Evolutionary conservation across 345 rosid genomes (phyloP), one percentile per base, ranked within the genome.

Genomic region (Lumnitzera racemosa): DNA sequence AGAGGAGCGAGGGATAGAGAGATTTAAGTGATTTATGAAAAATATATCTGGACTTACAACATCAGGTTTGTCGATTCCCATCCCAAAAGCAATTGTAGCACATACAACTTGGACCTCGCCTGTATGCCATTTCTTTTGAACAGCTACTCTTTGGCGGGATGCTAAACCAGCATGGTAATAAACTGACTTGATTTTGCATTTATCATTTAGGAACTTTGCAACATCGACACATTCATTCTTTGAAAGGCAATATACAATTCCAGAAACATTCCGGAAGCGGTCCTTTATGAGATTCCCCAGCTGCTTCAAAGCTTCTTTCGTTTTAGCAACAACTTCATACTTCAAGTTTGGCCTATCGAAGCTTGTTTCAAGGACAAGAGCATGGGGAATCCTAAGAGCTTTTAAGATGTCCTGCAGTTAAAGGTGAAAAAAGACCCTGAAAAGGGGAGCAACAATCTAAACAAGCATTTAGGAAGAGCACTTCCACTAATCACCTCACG

Each of bases 21-120:
- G 43, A 36, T 36, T 36, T 9, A 36, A 9, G 1, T 9, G 10
- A 36, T 36, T 5, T 57, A 43, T 58, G 53, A 14, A 66, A 49
- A 66, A 24, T 48, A 61, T 63, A 63, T 48, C n/a, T 62, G 64
- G 61, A 78, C 84, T 85, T 76, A 92, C 97, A 43, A 92, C 98
- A 72, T 92, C 84, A 53, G 96, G 81, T 81, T 89, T 87, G 84
- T 89, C 97, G 59, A 92, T 89, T 68, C 98, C 97, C 98, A 92
- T 92, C 66, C 97, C 98, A 63, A 92, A 92, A 56, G 97, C 97
- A 46, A 92, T 92, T 48, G 87, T 81, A 52, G 97, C 98, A 64
- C 97, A 87, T 23, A 89, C 89, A 59, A 90, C 79, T 24, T 81
- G 90, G 75, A 77, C 91, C 63, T 85, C 90, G 58, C 95, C 95